phyloP scores from a whole-genome alignment of 2,329 filamentous ascomycete species.

The Colletotrichum viniferum region DNA sequence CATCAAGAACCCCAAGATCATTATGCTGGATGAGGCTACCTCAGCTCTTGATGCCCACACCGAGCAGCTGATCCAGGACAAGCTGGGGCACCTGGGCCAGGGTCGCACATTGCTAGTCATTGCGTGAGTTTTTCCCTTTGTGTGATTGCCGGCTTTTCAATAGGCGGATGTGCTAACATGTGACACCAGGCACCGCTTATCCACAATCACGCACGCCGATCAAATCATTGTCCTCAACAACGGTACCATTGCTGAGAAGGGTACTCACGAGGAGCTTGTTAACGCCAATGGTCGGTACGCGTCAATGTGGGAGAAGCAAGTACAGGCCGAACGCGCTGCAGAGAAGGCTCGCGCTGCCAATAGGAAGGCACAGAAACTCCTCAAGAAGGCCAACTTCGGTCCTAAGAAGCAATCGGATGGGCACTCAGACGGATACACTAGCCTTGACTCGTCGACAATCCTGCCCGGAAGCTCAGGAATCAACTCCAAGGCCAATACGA shows the following conservation, averaged over 20 bases:
- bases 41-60: constrained; percentile 91
- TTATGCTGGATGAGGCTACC: constrained; percentile 91
- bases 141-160: constrained; percentile 17
- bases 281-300: constrained; percentile 74
- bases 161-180: constrained; percentile 25
- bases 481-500: constrained; percentile 33
- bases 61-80: constrained; percentile 90
- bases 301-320: constrained; percentile 90
- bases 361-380: constrained; percentile 44
- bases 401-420: constrained; percentile 43
- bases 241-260: constrained; percentile 78
- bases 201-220: constrained; percentile 84
- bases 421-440: constrained; percentile 49
- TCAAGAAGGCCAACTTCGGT: constrained; percentile 56
- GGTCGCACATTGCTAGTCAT: constrained; percentile 95
- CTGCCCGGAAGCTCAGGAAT: constrained; percentile 37
- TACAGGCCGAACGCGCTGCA: constrained; percentile 74
- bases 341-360: constrained; percentile 57
- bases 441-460: constrained; percentile 49
- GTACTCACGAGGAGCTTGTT: constrained; percentile 79
- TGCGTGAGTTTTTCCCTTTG: constrained; percentile 62
- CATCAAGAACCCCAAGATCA: constrained; percentile 88
- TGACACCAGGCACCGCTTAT: constrained; percentile 72
- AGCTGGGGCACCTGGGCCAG: constrained; percentile 78
- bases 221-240: constrained; percentile 81